Evolutionary conservation across 108 stramenopile genomes (phyloP), one percentile per base, ranked within the genome.

Genomic region (Thalassiosira profunda): DNA sequence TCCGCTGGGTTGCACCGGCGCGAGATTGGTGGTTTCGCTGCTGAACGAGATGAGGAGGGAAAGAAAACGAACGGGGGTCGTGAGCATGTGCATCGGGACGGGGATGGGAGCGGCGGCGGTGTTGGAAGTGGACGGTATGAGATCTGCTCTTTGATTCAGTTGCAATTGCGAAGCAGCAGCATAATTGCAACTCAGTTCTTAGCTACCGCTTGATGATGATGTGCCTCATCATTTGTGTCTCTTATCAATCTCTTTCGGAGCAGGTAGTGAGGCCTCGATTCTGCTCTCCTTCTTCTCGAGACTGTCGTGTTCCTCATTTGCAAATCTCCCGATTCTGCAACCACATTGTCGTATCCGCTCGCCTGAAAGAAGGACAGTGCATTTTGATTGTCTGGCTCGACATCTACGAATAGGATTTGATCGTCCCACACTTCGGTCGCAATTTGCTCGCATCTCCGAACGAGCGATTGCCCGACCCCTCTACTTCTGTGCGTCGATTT

Each of bases 51-150:
- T 98, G 78, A 79, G 86, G 48, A 90, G 97, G 42, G 64, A 69
- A 12, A 79, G 78, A 5, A 59, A 74, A 36, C 58, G 82, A 20
- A 81, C 56, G 68, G 97, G 97, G 14, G 87, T 97, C 9, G 94
- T 96, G 20, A 84, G 82, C 54, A 98, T 98, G 97, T 99, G 98
- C 77, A 91, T 98, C 61, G 98, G 98, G 23, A 97, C 96, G 7
- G 98, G 98, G 18, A 97, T 96, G 96, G 98, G 97, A 17, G 96
- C 95, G 1, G 98, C 98, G 35, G 95, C 93, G 26, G 95, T 99
- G 14, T 63, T 99, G 45, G 97, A 98, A 72, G 88, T 88, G 43
- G 89, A 90, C 38, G 45, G 21, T 42, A 29, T 60, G 54, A 68
- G 53, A 44, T 72, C 61, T 18, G 36, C 71, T 24, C 61, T 63